phyloP scores from a whole-genome alignment of 2,329 filamentous ascomycete genomes.

The Neocucurbitaria cava region DNA sequence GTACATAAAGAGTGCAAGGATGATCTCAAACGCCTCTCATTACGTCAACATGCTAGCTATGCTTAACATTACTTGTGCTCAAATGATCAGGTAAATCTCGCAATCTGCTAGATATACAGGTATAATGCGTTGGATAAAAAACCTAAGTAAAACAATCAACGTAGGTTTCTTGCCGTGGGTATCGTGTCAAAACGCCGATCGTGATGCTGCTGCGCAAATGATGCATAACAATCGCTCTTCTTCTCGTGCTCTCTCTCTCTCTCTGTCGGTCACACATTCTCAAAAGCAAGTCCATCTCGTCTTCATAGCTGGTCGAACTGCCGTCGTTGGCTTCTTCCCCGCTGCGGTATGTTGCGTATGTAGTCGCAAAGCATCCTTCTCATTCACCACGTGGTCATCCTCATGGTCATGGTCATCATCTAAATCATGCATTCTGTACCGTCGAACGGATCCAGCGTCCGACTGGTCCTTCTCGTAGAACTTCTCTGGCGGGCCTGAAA shows the following conservation, averaged over 20 bases:
- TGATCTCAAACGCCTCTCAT: neutral
- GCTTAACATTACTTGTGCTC: neutral
- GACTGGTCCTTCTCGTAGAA: conserved; percentile 48
- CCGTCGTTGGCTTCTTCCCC: conserved; percentile 11
- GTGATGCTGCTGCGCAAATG: conserved; percentile 28
- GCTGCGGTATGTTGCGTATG: conserved; percentile 9
- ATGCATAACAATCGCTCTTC: no score
- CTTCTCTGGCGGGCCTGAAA: conserved; percentile 38
- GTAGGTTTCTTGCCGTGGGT: conserved; percentile 37
- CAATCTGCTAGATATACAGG: conserved; percentile 5
- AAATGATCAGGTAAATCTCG: neutral
- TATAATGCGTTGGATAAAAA: conserved; percentile 23
- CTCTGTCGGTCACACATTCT: conserved; percentile 3
- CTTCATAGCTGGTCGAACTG: conserved; percentile 8
- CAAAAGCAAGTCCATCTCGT: conserved; percentile 40
- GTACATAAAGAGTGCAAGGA: neutral
- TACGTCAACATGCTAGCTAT: neutral
- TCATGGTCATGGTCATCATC: conserved; percentile 27
- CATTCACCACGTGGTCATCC: no score
- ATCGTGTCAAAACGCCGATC: conserved; percentile 37
- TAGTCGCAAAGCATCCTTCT: conserved; percentile 27
- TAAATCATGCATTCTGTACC: conserved; percentile 44
- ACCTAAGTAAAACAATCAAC: conserved; percentile 22
- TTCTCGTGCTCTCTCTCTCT: no score
- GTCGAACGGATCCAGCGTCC: conserved; percentile 46